Evolutionary conservation across 148 eudicot species (phyloP), one percentile per base, ranked within the genome.

Genomic region (Drosera capensis): DNA sequence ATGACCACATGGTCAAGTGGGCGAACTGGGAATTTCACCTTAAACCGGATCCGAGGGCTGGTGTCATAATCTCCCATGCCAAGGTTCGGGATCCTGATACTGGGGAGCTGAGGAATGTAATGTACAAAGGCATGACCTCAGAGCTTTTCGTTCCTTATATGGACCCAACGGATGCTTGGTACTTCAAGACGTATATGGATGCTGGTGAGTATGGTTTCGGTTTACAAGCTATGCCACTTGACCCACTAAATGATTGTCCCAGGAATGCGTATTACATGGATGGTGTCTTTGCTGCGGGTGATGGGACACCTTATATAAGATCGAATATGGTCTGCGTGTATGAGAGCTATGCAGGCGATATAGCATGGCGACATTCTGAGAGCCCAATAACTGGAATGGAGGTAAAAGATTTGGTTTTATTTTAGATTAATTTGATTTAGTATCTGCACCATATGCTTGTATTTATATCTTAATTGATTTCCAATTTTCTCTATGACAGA

Each of bases 151-250:
- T 92, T 34, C 99, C 99, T 2, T 92, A 92, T 23, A 92, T 92
- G 99, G 99, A 92, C 47, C 99, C 99, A 0, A 81, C 76, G 0
- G 94, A 92, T 12, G 94, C 95, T 3, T 92, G 99, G 99, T 92
- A 92, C 28, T 92, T 92, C 26, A 92, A 92, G 74, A 85, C 94
- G 20, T 92, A 92, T 55, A 85, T 92, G 95, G 99, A 92, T 58
- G 99, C 99, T 0, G 99, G 99, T 16, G 99, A 92, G 48, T 92
- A 92, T 28, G 99, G 99, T 60, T 85, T 92, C 14, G 94, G 99
- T 68, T 50, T 85, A 8, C 81, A 73, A 43, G 82, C 99, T 0
- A 85, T 92, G 95, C 82, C 95, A 1, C 82, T 92, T 23, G 88
- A 67, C 52, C 94, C 88, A 26, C 86, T 85, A 9, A 85, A 92